Conservation (phyloP, 768 basidiomycete genomes). For the Cyclocybe aegerita region DNA sequence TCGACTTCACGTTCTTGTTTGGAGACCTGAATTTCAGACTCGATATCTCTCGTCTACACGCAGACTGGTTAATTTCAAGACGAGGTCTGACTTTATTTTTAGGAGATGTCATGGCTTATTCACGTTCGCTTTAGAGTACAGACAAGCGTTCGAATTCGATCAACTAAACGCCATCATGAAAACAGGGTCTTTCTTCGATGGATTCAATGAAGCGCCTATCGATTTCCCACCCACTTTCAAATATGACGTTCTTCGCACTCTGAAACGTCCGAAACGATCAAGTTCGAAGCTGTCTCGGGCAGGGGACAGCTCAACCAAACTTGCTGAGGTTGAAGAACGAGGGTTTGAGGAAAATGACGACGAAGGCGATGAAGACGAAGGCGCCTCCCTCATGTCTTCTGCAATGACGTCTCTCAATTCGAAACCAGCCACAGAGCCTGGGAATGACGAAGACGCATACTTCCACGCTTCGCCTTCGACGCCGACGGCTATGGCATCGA, state of each 20-base stretch:
- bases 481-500: constrained; percentile 10
- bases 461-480: constrained; percentile 8
- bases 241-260: constrained; percentile 71
- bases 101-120: neutral
- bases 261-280: constrained; percentile 48
- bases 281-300: constrained; percentile 25
- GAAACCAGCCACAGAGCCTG: constrained; percentile 14
- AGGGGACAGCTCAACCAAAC: constrained; percentile 18
- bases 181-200: constrained; percentile 63
- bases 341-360: constrained; percentile 34
- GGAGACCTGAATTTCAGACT: constrained; percentile 93
- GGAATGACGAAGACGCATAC: constrained; percentile 8
- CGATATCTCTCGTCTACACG: constrained; percentile 86
- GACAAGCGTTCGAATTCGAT: constrained; percentile 87
- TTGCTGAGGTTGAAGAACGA: constrained; percentile 39
- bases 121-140: constrained; percentile 55
- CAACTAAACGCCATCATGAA: constrained; percentile 81
- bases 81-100: constrained; percentile 50
- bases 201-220: constrained; percentile 80
- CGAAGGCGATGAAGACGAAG: constrained; percentile 37
- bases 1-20: constrained; percentile 86
- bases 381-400: constrained; percentile 53
- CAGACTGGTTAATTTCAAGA: constrained; percentile 88
- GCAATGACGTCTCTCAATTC: constrained; percentile 26
- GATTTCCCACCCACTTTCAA: constrained; percentile 94